Conservation (phyloP, 345 rosid genomes). For the Dovyalis caffra region DNA sequence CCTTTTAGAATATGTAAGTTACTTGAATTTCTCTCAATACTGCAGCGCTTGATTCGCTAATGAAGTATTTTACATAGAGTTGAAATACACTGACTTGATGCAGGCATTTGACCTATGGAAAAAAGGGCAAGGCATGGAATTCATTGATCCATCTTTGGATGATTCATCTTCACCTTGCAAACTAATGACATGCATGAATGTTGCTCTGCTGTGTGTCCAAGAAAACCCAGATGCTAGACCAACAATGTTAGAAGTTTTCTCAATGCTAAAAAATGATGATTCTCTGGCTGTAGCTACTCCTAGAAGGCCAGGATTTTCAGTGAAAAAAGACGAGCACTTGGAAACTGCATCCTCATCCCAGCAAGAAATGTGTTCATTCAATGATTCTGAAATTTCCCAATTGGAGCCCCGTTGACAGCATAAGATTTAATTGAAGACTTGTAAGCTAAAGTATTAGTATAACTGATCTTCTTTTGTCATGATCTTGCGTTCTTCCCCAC, state of each 20-base stretch:
- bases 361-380: not conserved
- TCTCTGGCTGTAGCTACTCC: not conserved
- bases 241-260: constrained; percentile 8
- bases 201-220: constrained; percentile 17
- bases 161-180: constrained; percentile 10
- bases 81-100: too few relatives aligned
- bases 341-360: not conserved
- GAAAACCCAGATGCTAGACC: constrained; percentile 24
- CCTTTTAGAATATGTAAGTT: constrained; percentile 41
- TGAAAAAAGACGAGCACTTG: not conserved
- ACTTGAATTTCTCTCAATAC: too few relatives aligned
- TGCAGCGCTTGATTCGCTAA: too few relatives aligned
- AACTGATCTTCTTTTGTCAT: too few relatives aligned
- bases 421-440: too few relatives aligned
- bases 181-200: constrained; percentile 10
- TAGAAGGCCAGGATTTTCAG: constrained; percentile 5
- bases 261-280: constrained; percentile 4
- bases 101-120: too few relatives aligned
- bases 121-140: too few relatives aligned
- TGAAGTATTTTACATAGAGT: too few relatives aligned
- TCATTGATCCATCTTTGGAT: too few relatives aligned
- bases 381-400: constrained; percentile 28
- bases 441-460: too few relatives aligned
- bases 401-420: constrained; percentile 24
- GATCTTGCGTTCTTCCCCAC: too few relatives aligned